Evolutionary conservation across 805 yeast genomes (phyloP), one percentile per base, ranked within the genome.

Genomic region (Schwanniomyces occidentalis): DNA sequence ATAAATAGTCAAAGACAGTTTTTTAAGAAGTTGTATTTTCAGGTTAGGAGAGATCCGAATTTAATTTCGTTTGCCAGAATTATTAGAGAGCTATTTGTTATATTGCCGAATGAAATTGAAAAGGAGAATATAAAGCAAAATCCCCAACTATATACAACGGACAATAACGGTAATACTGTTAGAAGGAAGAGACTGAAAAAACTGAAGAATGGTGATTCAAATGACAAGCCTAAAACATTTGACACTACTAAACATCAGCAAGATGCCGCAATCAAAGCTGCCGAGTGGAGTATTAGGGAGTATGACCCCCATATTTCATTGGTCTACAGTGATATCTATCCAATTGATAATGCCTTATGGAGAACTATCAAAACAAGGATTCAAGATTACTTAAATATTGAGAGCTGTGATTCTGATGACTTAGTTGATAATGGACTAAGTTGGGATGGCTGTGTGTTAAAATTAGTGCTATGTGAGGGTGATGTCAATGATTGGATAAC

Each of bases 291-390:
- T 4, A 41, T 40, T 9, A 49, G 58, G 4, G 82, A 78, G 34
- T 85, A 67, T 51, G 77, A 75, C 34, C 95, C 95, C 1, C 95
- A 85, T 53, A 63, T 85, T 12, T 81, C 89, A 6, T 58, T 85
- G 35, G 79, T 79, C 4, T 85, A 85, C 55, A 78, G 88, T 7
- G 73, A 78, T 39, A 54, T 74, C 17, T 71, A 76, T 45, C 87
- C 86, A 7, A 73, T 86, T 9, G 81, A 81, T 43, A 80, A 72
- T 48, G 89, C 90, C 1, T 63, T 77, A 38, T 69, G 78, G 56
- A 68, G 78, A 31, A 78, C 85, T 2, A 74, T 85, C 19, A 76
- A 75, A 39, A 79, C 81, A 8, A 61, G 91, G 44, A 71, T 85
- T 4, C 77, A 73, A 48, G 91, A 85, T 52, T 73, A 77, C 24